Evolutionary conservation across 2,329 filamentous ascomycete species (phyloP).

Genomic region (Rutstroemia sp.): DNA sequence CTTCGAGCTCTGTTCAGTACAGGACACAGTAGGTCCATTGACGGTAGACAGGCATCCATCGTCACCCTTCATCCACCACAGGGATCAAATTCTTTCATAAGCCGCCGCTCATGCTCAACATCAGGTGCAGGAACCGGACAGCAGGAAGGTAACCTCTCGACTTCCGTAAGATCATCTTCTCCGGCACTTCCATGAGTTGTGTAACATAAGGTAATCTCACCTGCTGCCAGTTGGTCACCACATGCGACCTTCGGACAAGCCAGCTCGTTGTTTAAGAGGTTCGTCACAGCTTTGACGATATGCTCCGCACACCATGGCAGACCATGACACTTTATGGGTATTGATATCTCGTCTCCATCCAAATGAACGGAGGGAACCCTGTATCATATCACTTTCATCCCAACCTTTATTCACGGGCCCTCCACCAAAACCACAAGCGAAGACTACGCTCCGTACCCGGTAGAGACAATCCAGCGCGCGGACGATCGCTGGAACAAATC

Average conservation of each 20-base stretch:
- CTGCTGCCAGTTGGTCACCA: slow-evolving; percentile 4
- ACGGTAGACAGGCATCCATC: not conserved
- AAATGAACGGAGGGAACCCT: slow-evolving; percentile 17
- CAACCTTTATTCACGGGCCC: slow-evolving; percentile 25
- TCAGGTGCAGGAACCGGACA: slow-evolving; percentile 7
- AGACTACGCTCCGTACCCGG: slow-evolving; percentile 8
- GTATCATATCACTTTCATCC: slow-evolving; percentile 25
- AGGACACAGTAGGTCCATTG: not conserved
- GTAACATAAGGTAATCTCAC: slow-evolving; percentile 7
- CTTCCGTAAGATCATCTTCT: slow-evolving; percentile 4
- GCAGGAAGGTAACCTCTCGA: slow-evolving; percentile 2
- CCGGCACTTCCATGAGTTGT: slow-evolving; percentile 4
- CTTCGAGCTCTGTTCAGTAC: no score
- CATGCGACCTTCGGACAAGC: slow-evolving; percentile 6
- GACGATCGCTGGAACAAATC: slow-evolving; percentile 20
- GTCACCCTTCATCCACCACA: not conserved
- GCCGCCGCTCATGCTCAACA: slow-evolving; percentile 2
- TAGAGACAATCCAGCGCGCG: slow-evolving; percentile 21
- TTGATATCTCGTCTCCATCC: slow-evolving; percentile 4
- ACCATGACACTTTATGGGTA: not conserved
- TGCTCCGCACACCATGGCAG: not conserved
- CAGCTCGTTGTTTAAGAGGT: slow-evolving; percentile 7
- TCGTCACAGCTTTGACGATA: not conserved
- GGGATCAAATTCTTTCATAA: slow-evolving; percentile 8
- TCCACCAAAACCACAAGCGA: slow-evolving; percentile 21